Conservation (phyloP, 2,329 filamentous ascomycete species). For the Ophiostoma perfectum region DNA sequence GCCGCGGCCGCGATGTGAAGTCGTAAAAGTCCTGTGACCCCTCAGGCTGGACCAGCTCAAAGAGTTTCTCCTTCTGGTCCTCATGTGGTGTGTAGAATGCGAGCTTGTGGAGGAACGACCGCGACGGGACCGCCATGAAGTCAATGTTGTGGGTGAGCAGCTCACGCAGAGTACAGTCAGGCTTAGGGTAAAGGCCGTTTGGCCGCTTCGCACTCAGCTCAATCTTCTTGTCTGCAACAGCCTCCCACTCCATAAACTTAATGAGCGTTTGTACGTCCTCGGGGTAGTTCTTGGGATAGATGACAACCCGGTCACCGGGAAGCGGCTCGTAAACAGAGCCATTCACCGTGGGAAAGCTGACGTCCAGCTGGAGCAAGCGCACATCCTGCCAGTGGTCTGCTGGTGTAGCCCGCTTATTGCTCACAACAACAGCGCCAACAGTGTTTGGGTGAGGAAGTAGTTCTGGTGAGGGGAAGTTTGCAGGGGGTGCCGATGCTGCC, state of each 20-base stretch:
- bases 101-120: conserved; percentile 76
- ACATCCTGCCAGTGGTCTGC: conserved; percentile 87
- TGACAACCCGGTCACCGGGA: conserved; percentile 73
- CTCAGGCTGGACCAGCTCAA: conserved; percentile 74
- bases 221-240: conserved; percentile 66
- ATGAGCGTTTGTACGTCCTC: conserved; percentile 75
- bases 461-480: conserved; percentile 29
- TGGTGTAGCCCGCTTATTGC: conserved; percentile 72
- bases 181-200: conserved; percentile 26
- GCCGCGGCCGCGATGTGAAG: conserved; percentile 83
- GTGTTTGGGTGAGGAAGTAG: conserved; percentile 54
- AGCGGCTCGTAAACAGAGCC: conserved; percentile 35
- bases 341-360: conserved; percentile 31
- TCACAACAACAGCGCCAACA: conserved; percentile 51
- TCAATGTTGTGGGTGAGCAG: conserved; percentile 81
- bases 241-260: conserved; percentile 69
- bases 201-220: conserved; percentile 38
- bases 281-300: conserved; percentile 84
- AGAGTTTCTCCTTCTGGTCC: conserved; percentile 71
- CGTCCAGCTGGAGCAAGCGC: conserved; percentile 63
- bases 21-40: conserved; percentile 91
- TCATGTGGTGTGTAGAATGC: conserved; percentile 66
- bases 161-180: conserved; percentile 58
- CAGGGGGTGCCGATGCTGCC: background rate
- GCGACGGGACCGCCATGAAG: conserved; percentile 80